Evolutionary conservation across 176 grass and related monocot genomes (phyloP), one percentile per base, ranked within the genome.

Genomic region (Miscanthus lutarioriparius): DNA sequence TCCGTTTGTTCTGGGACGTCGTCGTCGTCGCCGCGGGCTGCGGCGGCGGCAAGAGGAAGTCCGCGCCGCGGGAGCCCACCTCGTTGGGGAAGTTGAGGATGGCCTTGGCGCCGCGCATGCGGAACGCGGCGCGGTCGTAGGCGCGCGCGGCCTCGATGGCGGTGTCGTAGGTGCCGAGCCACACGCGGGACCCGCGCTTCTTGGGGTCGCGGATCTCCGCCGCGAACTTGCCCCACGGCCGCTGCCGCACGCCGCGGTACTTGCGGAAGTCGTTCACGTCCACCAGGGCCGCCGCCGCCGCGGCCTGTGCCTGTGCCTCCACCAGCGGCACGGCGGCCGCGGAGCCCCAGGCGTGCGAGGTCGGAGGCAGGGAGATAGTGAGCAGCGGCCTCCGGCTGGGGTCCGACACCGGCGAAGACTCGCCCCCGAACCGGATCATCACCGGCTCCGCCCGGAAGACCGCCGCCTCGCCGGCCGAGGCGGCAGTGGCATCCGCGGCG

Each of bases 61-160:
- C 80, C 2, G 76, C 66, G 77, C 75, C 75, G 68, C 62, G 62
- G 61, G 81, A 87, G 62, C 49, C 89, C 23, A 91, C 80, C 74
- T 98, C 93, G 76, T 91, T 93, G 23, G 96, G 93, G 78, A 98
- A 98, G 83, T 98, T 98, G 61, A 98, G 96, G 72, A 98, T 93
- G 3, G 96, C 96, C 82, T 93, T 93, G 43, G 83, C 76, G 15
- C 96, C 93, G 9, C 96, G 89, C 91, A 98, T 90, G 14, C 45
- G 47, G 86, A 93, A 94, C 43, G 96, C 93, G 30, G 96, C 96
- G 59, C 85, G 83, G 77, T 98, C 96, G 88, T 98, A 98, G 0
- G 91, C 96, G 27, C 83, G 81, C 56, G 96, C 96, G 7, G 89
- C 96, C 83, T 90, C 96, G 79, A 95, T 45, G 79, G 91, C 91